phyloP scores from a whole-genome alignment of 805 yeast species.

The Saccharomycopsis fibuligera region DNA sequence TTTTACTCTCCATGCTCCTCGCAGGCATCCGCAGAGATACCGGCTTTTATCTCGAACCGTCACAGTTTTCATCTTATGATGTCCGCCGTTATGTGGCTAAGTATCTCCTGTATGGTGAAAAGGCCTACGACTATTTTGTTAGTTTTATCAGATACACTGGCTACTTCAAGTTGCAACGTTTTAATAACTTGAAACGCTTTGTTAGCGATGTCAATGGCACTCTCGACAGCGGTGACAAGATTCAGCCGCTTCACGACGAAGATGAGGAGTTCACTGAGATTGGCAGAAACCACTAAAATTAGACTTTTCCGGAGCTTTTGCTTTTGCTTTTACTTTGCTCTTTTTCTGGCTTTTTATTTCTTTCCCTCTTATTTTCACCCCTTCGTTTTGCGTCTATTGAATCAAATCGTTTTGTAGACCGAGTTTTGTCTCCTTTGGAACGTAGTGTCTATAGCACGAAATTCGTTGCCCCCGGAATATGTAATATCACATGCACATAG shows the following conservation, averaged over 20 bases:
- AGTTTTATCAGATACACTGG: slow-evolving; percentile 38
- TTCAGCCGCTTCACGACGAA: slow-evolving; percentile 9
- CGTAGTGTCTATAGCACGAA: neutral
- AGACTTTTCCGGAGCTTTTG: neutral
- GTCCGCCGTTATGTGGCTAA: slow-evolving; percentile 43
- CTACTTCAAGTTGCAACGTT: slow-evolving; percentile 42
- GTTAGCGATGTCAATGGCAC: slow-evolving; percentile 28
- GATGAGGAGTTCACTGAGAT: slow-evolving; percentile 3
- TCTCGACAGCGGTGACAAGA: slow-evolving; percentile 22
- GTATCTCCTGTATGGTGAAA: slow-evolving; percentile 57
- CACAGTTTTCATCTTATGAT: slow-evolving; percentile 27
- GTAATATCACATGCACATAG: neutral
- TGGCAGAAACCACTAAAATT: neutral
- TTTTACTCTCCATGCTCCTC: slow-evolving; percentile 69
- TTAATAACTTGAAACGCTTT: slow-evolving; percentile 25
- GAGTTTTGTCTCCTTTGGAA: no score
- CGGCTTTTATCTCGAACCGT: slow-evolving; percentile 46
- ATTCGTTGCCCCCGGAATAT: neutral
- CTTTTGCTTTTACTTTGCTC: neutral
- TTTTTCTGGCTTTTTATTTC: neutral
- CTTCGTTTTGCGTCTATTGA: no score
- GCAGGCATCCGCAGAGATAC: slow-evolving; percentile 85
- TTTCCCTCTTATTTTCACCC: neutral
- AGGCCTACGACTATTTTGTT: slow-evolving; percentile 44
- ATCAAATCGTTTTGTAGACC: no score